These are phyloP conservation scores for Fusarium incarnatum DNA, from an alignment of 2,329 filamentous ascomycete species.

Conservation along the genomic window DNA sequence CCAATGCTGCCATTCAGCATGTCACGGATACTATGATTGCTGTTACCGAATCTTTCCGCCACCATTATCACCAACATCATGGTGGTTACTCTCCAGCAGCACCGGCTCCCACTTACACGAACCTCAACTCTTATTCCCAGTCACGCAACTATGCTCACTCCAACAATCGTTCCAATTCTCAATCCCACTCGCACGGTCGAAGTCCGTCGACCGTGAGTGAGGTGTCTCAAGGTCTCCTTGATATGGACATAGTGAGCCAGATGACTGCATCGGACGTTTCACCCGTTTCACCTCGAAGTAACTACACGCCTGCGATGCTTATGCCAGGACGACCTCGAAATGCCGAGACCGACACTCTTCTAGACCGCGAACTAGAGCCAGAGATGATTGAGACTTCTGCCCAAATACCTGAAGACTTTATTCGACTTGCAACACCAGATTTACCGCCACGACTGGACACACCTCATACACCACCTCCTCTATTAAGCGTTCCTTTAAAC, in stretches of 20 bases:
- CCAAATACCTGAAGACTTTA: constrained; percentile 34
- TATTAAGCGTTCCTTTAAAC: constrained; percentile 18
- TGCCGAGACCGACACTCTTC: constrained; percentile 36
- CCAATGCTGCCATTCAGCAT: constrained; percentile 36
- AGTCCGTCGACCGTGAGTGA: constrained; percentile 40
- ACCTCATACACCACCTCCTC: constrained; percentile 36
- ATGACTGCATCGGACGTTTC: constrained; percentile 38
- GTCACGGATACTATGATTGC: constrained; percentile 44
- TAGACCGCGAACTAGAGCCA: constrained; percentile 26
- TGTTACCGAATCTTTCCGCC: constrained; percentile 44
- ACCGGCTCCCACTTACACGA: constrained; percentile 41
- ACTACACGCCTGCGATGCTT: constrained; percentile 17
- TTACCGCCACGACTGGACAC: constrained; percentile 43
- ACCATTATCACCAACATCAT: constrained; percentile 39
- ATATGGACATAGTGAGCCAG: constrained; percentile 33
- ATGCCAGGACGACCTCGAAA: constrained; percentile 12
- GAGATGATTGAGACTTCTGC: constrained; percentile 23
- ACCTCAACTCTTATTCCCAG: constrained; percentile 5
- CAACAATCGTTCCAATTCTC: constrained; percentile 6
- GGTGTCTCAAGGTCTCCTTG: constrained; percentile 37
- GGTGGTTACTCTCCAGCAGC: constrained; percentile 28
- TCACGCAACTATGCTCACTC: not conserved
- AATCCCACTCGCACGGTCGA: constrained; percentile 23
- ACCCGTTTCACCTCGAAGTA: constrained; percentile 27
- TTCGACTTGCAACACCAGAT: constrained; percentile 44